Evolutionary conservation across 208 protist genomes (phyloP).

Genomic region (Acanthamoeba quina): DNA sequence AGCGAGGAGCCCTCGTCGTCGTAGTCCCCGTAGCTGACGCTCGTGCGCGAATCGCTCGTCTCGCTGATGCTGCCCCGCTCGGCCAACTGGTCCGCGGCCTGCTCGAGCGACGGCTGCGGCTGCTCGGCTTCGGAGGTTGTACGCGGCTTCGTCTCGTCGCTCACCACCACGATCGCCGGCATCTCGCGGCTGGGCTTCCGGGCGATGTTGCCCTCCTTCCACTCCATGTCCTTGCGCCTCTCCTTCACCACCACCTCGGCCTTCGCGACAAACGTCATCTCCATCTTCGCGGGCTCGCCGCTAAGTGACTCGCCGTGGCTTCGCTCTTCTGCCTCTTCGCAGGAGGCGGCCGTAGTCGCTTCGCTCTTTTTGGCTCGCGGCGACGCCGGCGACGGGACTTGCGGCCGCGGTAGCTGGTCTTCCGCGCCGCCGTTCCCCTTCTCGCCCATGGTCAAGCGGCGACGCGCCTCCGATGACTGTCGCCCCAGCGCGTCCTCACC

Average conservation of each 20-base stretch:
- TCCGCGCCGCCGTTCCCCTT: neutral
- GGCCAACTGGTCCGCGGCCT: neutral
- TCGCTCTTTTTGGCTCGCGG: neutral
- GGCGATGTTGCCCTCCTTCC: neutral
- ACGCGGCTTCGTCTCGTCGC: neutral
- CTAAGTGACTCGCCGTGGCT: neutral
- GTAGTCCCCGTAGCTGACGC: neutral
- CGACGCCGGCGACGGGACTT: neutral
- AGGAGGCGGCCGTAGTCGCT: neutral
- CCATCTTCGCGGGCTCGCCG: neutral
- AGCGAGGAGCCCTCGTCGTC: neutral
- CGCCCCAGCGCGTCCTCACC: neutral
- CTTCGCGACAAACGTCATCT: neutral
- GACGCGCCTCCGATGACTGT: neutral
- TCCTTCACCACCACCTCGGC: neutral
- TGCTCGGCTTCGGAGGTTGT: neutral
- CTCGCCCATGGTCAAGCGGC: slow-evolving; percentile 18
- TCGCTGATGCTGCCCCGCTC: neutral
- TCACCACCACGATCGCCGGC: neutral
- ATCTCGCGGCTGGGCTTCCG: neutral
- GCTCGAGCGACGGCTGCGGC: neutral
- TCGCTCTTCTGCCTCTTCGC: neutral
- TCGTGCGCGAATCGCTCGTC: neutral
- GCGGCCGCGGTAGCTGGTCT: neutral
- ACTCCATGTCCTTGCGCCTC: neutral